phyloP scores from a whole-genome alignment of 345 rosid species.

The Fremontodendron californicum region DNA sequence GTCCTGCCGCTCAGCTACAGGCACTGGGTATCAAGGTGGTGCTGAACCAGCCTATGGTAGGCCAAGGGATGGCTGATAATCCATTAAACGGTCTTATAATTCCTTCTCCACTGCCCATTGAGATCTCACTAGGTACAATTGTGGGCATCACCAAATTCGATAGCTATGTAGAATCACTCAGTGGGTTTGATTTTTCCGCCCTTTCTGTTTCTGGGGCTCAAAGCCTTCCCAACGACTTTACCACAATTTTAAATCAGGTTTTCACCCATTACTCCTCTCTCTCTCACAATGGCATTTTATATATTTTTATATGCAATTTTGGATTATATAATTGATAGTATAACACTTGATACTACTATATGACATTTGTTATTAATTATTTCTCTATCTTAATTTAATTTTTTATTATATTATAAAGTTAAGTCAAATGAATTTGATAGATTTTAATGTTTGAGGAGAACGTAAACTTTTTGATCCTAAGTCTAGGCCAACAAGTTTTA shows the following conservation, averaged over 20 bases:
- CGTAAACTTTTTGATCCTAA: no score
- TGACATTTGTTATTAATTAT: no score
- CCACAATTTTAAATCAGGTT: constrained; percentile 38
- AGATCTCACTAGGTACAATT: constrained; percentile 55
- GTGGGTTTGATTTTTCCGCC: constrained; percentile 46
- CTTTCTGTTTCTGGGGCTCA: constrained; percentile 39
- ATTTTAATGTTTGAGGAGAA: no score
- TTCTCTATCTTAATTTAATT: no score
- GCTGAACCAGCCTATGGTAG: constrained; percentile 62
- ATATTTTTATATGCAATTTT: no score
- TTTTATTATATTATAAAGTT: no score
- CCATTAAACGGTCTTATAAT: constrained; percentile 60
- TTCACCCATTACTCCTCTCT: not conserved
- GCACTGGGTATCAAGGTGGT: constrained; percentile 42
- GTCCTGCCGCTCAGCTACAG: constrained; percentile 55
- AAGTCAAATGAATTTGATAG: no score
- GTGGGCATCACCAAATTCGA: constrained; percentile 56
- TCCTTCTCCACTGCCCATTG: constrained; percentile 64
- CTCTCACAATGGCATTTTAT: no score
- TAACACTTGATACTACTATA: no score
- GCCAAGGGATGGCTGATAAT: constrained; percentile 79
- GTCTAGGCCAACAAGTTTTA: no score
- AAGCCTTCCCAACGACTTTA: constrained; percentile 22
- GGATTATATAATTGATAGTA: no score
- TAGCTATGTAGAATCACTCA: constrained; percentile 58